Evolutionary conservation across 495 filamentous ascomycete genomes (phyloP).

Genomic region (Penicillium turbatum): DNA sequence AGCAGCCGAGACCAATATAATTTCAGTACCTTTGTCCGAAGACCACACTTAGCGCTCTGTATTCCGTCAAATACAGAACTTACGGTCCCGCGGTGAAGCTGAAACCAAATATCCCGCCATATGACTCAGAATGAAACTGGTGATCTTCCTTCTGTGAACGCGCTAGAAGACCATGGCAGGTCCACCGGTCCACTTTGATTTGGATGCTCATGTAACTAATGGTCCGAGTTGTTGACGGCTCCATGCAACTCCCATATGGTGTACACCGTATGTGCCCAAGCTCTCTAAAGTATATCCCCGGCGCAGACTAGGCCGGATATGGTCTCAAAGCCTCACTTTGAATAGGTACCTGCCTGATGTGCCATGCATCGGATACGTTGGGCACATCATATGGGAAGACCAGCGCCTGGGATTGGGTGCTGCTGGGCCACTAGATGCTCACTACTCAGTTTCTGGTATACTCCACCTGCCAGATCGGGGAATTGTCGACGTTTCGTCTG

Average conservation of each 20-base stretch:
- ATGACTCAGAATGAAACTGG: constrained; percentile 8
- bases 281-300: constrained; percentile 9
- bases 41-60: neutral
- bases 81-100: constrained; percentile 4
- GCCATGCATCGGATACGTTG: constrained; percentile 11
- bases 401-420: neutral
- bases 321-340: constrained; percentile 23
- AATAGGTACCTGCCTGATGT: constrained; percentile 19
- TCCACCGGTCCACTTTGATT: constrained; percentile 3
- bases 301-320: constrained; percentile 2
- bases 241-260: neutral
- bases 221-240: neutral
- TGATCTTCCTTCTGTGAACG: constrained; percentile 6
- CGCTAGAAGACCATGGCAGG: constrained; percentile 9
- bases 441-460: neutral
- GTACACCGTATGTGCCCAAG: constrained; percentile 18
- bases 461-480: constrained; percentile 2
- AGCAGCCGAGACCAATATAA: neutral
- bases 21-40: neutral
- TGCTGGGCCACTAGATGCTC: constrained; percentile 1
- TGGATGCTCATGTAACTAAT: neutral
- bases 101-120: neutral
- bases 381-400: constrained; percentile 9
- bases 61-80: neutral
- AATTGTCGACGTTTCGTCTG: neutral